Conservation (phyloP, 495 filamentous ascomycete genomes). For the Acidiella bohemica region DNA sequence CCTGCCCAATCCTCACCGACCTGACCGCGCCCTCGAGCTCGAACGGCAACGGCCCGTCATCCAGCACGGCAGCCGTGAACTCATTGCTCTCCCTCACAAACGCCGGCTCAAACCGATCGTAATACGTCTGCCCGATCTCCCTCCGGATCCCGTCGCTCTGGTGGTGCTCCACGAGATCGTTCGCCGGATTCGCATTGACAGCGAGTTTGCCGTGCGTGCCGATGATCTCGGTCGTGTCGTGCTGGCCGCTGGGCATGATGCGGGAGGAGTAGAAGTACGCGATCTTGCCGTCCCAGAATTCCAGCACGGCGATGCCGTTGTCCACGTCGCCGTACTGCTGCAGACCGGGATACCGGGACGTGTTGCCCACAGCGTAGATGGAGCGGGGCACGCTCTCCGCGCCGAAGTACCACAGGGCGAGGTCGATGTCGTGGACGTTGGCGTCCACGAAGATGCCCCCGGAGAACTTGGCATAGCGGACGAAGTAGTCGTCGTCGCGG, state of each 20-base stretch:
- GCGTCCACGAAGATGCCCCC: constrained; percentile 39
- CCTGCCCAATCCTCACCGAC: constrained; percentile 47
- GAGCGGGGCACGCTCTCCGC: constrained; percentile 30
- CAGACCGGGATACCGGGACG: constrained; percentile 47
- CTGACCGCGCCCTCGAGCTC: constrained; percentile 41
- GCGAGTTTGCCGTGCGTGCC: constrained; percentile 47
- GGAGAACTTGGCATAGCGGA: constrained; percentile 30
- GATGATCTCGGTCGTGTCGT: constrained; percentile 51
- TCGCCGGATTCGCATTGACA: constrained; percentile 41
- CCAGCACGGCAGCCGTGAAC: constrained; percentile 42
- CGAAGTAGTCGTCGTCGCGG: constrained; percentile 35
- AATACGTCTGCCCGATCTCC: constrained; percentile 47
- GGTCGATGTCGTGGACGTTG: constrained; percentile 38
- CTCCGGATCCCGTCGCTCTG: constrained; percentile 37
- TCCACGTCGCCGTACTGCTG: constrained; percentile 45
- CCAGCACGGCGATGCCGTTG: constrained; percentile 49
- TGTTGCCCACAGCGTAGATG: constrained; percentile 42
- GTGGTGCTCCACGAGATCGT: constrained; percentile 40
- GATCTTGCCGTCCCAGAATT: constrained; percentile 48
- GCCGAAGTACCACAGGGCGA: constrained; percentile 34
- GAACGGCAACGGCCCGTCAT: constrained; percentile 39
- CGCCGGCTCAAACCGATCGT: constrained; percentile 47
- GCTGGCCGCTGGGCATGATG: constrained; percentile 53
- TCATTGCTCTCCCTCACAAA: constrained; percentile 51
- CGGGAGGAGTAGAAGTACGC: constrained; percentile 46